These are phyloP conservation scores for Rhizopogon vinicolor DNA, from an alignment of 768 basidiomycete genomes.

Conservation along the genomic window DNA sequence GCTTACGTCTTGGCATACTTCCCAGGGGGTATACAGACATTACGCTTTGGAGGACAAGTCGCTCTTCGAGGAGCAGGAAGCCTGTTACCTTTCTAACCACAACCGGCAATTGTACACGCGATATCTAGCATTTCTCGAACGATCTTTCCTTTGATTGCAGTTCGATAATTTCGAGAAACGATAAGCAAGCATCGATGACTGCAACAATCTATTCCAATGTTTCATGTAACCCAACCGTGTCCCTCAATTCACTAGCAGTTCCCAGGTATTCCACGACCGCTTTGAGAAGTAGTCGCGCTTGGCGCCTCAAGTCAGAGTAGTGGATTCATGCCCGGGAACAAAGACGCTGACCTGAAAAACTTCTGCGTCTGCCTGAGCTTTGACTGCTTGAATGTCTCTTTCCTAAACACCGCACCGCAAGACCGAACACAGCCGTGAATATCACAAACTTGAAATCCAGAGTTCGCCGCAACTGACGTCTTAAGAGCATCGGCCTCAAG, in stretches of 20 bases:
- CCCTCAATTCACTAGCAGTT: slow-evolving; percentile 66
- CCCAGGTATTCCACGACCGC: slow-evolving; percentile 66
- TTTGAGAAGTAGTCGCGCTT: slow-evolving; percentile 56
- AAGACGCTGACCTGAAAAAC: slow-evolving; percentile 45
- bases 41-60: slow-evolving; percentile 75
- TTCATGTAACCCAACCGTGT: slow-evolving; percentile 55
- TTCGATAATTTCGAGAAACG: no score
- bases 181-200: background rate
- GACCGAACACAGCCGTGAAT: slow-evolving; percentile 75
- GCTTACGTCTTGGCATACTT: slow-evolving; percentile 94
- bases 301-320: slow-evolving; percentile 46
- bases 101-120: background rate
- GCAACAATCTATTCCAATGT: slow-evolving; percentile 12
- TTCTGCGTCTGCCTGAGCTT: slow-evolving; percentile 66
- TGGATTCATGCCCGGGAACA: slow-evolving; percentile 50
- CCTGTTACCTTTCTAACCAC: slow-evolving; percentile 68
- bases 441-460: slow-evolving; percentile 66
- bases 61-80: slow-evolving; percentile 82
- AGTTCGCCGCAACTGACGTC: slow-evolving; percentile 45
- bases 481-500: slow-evolving; percentile 12
- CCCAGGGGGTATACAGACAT: slow-evolving; percentile 81
- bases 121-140: slow-evolving; percentile 1
- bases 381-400: slow-evolving; percentile 45
- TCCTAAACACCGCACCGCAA: slow-evolving; percentile 70
- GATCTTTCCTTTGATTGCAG: background rate